phyloP scores from a whole-genome alignment of 179 eudicot species.

The Beta corolliflora region DNA sequence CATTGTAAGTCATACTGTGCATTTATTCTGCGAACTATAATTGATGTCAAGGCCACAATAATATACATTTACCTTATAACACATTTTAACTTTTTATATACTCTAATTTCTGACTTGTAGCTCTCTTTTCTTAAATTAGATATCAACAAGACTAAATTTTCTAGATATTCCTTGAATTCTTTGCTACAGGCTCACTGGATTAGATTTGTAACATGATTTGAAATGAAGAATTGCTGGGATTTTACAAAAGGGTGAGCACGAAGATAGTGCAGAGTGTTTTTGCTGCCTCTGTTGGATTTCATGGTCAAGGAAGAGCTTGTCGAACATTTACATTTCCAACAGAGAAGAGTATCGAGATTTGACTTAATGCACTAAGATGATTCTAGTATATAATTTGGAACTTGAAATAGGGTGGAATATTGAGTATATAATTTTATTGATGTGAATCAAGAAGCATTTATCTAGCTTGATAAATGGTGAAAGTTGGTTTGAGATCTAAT shows the following conservation, averaged over 20 bases:
- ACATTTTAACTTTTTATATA: not conserved
- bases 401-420: no score
- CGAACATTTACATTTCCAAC: constrained; percentile 47
- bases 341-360: constrained; percentile 42
- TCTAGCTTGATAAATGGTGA: no score
- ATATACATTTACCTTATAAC: no score
- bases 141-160: no score
- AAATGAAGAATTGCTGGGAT: constrained; percentile 75
- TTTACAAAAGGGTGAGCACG: constrained; percentile 95
- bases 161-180: not conserved
- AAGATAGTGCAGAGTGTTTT: constrained; percentile 93
- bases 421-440: no score
- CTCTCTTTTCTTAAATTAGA: not conserved
- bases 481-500: no score
- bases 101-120: not conserved
- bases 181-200: constrained; percentile 69
- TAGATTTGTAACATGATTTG: constrained; percentile 81
- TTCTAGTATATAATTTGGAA: not conserved
- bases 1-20: not conserved
- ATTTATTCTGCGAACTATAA: not conserved
- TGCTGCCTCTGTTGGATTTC: constrained; percentile 87
- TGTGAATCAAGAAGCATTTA: no score
- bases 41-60: not conserved
- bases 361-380: constrained; percentile 27
- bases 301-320: constrained; percentile 95